Conservation (phyloP, 495 filamentous ascomycete genomes). For the Tuber brumale region DNA sequence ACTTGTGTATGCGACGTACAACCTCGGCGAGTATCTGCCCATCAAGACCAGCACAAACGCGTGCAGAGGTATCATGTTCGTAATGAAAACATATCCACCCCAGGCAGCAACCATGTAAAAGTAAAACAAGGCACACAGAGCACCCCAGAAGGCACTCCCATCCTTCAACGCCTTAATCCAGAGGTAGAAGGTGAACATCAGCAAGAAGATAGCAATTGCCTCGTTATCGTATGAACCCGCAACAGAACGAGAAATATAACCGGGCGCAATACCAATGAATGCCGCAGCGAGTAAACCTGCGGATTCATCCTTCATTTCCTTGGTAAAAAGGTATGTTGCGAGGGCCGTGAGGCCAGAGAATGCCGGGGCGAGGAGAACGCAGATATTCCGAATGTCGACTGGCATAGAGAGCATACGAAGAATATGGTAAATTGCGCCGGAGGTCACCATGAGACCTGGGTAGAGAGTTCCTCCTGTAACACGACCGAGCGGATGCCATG, state of each 20-base stretch:
- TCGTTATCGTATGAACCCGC: conserved; percentile 99
- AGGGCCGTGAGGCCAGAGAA: conserved; percentile 94
- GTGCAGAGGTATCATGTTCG: conserved; percentile 92
- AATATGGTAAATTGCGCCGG: conserved; percentile 90
- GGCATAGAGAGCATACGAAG: conserved; percentile 87
- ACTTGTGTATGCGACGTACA: conserved; percentile 94
- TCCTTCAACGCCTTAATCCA: conserved; percentile 99
- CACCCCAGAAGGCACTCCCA: conserved; percentile 93
- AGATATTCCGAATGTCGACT: conserved; percentile 98
- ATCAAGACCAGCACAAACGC: conserved; percentile 93
- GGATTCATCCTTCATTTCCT: conserved; percentile 90
- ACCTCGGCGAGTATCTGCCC: conserved; percentile 86
- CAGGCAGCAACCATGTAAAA: conserved; percentile 99
- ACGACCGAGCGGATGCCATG: conserved; percentile 98
- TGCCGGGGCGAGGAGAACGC: conserved; percentile 88
- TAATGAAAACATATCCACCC: conserved; percentile 99
- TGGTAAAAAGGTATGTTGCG: conserved; percentile 91
- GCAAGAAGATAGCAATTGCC: conserved; percentile 96
- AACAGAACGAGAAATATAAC: conserved; percentile 95
- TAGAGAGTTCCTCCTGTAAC: conserved; percentile 98
- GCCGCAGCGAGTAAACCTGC: conserved; percentile 88
- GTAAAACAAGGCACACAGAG: conserved; percentile 91
- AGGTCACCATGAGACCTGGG: conserved; percentile 98
- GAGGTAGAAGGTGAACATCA: conserved; percentile 97
- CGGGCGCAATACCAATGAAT: conserved; percentile 97